Base-by-base conservation (phyloP, 805 yeast genomes). In the Saturnispora dispora region DNA sequence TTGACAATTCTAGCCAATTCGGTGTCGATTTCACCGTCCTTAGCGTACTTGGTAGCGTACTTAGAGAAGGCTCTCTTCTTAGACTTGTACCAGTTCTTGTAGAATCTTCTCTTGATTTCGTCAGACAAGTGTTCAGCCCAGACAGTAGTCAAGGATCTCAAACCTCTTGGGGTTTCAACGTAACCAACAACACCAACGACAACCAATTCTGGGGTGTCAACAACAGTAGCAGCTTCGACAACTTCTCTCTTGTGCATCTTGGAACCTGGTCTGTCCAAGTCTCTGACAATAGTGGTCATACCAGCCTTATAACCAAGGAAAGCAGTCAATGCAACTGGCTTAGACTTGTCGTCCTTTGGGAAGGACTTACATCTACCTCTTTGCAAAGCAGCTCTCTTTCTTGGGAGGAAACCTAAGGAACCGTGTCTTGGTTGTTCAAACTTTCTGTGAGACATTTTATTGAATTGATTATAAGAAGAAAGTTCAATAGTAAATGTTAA, bases 401-500 rank as follows among this genome's bases (percentile, higher is more conserved):
- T 89, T 85, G 99, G 99, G 70, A 85, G 82, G 96, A 89, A 93
- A 73, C 98, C 99, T 75, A 93, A 82, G 76, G 96, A 91, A 78
- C 99, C 99, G 90, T 93, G 98, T 83, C 99, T 89, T 83, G 99
- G 99, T 69, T 93, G 95, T 88, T 93, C 98, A 93, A 73, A 93
- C 85, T 93, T 93, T 86, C 99, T 88, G 93, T 93, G 99, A 76
- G 99, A 93, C 99, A 93, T 93, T 58, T 68, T 58, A 20, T 9
- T 11, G 20, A 48, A 48, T 48, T 48, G 51, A 48, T 48, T 48
- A 48, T 48, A 22, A 42, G n/a, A 13, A 40, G 11, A 20, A 20
- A 8, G 18, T 20, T 10, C 5, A 2, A 39, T 6, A 18, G 9
- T 11, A 9, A 8, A 10, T 39, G 18, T 3, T 18, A 5, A 15